Evolutionary conservation across 495 filamentous ascomycete species (phyloP).

Genomic region (Penicillium simplicissimum): DNA sequence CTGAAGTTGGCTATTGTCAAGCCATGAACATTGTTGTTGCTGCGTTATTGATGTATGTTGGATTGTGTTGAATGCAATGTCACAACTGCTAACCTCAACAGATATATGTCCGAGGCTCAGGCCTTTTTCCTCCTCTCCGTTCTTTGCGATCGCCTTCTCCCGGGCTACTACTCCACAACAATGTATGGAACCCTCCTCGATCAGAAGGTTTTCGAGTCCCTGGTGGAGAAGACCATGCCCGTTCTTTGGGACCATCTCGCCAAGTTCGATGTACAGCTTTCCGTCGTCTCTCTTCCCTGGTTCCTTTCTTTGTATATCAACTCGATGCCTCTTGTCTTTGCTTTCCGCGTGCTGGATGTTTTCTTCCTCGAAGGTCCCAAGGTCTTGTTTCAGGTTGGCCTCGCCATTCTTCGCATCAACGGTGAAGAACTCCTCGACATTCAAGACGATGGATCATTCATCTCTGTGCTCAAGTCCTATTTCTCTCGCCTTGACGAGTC

Average conservation of each 20-base stretch:
- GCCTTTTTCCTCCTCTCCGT: conserved; percentile 93
- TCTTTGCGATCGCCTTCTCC: conserved; percentile 88
- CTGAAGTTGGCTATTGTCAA: conserved; percentile 95
- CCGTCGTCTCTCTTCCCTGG: conserved; percentile 96
- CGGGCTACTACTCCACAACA: conserved; percentile 95
- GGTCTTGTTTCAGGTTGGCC: conserved; percentile 92
- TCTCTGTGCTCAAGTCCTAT: conserved; percentile 92
- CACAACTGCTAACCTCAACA: conserved; percentile 34
- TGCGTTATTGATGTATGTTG: conserved; percentile 78
- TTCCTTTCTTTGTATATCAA: conserved; percentile 98
- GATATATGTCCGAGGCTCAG: conserved; percentile 95
- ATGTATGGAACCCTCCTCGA: conserved; percentile 98
- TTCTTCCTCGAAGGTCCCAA: conserved; percentile 98
- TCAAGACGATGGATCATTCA: conserved; percentile 93
- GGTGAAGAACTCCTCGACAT: conserved; percentile 97
- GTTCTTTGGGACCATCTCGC: conserved; percentile 96
- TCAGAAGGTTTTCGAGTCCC: conserved; percentile 92
- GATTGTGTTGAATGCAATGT: background rate
- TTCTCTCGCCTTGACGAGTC: conserved; percentile 92
- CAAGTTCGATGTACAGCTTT: conserved; percentile 96
- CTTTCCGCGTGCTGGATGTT: conserved; percentile 92
- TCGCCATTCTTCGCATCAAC: conserved; percentile 96
- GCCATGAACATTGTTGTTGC: conserved; percentile 99
- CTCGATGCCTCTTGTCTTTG: conserved; percentile 97
- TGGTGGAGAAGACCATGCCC: conserved; percentile 98